Evolutionary conservation across 2,329 filamentous ascomycete species (phyloP).

Genomic region (Fusarium sp.): DNA sequence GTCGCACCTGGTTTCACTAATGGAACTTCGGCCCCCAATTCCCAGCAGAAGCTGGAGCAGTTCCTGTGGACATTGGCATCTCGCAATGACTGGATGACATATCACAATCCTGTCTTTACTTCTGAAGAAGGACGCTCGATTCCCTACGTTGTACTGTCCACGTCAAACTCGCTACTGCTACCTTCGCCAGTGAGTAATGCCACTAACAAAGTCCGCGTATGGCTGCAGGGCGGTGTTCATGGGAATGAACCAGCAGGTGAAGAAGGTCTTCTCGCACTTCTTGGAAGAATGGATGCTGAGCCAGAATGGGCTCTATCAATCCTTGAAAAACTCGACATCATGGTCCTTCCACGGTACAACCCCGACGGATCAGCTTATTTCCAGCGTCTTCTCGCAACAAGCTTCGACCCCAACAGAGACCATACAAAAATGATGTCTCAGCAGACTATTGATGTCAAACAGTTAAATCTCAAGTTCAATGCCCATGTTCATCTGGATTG

Average conservation of each 20-base stretch:
- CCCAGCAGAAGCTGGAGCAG: slow-evolving; percentile 8
- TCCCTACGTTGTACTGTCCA: slow-evolving; percentile 24
- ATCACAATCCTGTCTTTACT: slow-evolving; percentile 19
- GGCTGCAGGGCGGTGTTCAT: slow-evolving; percentile 48
- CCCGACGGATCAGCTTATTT: slow-evolving; percentile 50
- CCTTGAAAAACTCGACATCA: slow-evolving; percentile 45
- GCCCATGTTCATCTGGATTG: slow-evolving; percentile 48
- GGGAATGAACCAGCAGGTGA: slow-evolving; percentile 50
- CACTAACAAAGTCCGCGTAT: slow-evolving; percentile 45
- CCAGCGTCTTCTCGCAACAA: slow-evolving; percentile 44
- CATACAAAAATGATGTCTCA: slow-evolving; percentile 48
- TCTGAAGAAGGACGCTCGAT: slow-evolving; percentile 30
- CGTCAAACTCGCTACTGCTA: background rate
- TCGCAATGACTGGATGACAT: slow-evolving; percentile 30
- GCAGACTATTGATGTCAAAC: slow-evolving; percentile 48
- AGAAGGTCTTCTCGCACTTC: slow-evolving; percentile 43
- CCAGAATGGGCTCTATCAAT: slow-evolving; percentile 44
- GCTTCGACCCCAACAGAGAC: slow-evolving; percentile 49
- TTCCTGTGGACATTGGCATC: slow-evolving; percentile 5
- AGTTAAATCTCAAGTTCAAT: slow-evolving; percentile 42
- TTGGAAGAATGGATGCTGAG: slow-evolving; percentile 46
- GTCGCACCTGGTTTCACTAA: slow-evolving; percentile 10
- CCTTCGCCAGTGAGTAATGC: background rate
- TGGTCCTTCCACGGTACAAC: slow-evolving; percentile 48
- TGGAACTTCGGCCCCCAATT: slow-evolving; percentile 23